Evolutionary conservation across 495 filamentous ascomycete species (phyloP).

Genomic region (Gamarada debralockiae): DNA sequence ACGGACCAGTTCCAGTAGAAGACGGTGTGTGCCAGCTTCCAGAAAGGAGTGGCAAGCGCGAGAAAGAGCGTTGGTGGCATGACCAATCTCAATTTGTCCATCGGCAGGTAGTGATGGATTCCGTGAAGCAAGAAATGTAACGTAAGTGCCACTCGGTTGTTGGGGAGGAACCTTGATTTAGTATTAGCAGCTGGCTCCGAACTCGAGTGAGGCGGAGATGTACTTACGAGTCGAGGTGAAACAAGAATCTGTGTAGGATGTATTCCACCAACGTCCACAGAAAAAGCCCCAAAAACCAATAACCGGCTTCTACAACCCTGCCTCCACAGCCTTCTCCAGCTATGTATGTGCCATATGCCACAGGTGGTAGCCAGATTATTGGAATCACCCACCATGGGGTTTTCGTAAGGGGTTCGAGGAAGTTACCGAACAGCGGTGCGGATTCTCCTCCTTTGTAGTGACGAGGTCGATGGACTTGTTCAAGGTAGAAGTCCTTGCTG

Average conservation of each 20-base stretch:
- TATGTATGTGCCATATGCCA: constrained; percentile 69
- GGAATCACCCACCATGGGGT: constrained; percentile 93
- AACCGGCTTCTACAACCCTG: constrained; percentile 13
- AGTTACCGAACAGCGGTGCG: constrained; percentile 95
- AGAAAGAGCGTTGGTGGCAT: constrained; percentile 94
- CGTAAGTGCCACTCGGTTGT: constrained; percentile 86
- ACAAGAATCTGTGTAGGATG: constrained; percentile 82
- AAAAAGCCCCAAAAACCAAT: constrained; percentile 44
- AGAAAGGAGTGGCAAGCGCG: constrained; percentile 83
- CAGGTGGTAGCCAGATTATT: constrained; percentile 75
- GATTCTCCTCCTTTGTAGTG: constrained; percentile 92
- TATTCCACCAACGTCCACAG: constrained; percentile 95
- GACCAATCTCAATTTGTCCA: constrained; percentile 95
- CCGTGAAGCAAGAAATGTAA: constrained; percentile 93
- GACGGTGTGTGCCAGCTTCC: constrained; percentile 81
- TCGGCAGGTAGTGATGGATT: constrained; percentile 96
- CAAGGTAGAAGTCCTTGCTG: constrained; percentile 88
- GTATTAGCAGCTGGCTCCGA: constrained; percentile 10
- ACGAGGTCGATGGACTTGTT: constrained; percentile 91
- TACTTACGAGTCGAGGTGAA: constrained; percentile 86
- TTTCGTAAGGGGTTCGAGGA: constrained; percentile 90
- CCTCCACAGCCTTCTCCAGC: constrained; percentile 51
- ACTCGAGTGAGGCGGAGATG: not conserved
- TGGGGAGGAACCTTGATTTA: constrained; percentile 68
- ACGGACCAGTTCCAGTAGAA: constrained; percentile 85